Evolutionary conservation across 2,329 filamentous ascomycete species (phyloP), one percentile per base, ranked within the genome.

Genomic region (Cladosporium sp.): DNA sequence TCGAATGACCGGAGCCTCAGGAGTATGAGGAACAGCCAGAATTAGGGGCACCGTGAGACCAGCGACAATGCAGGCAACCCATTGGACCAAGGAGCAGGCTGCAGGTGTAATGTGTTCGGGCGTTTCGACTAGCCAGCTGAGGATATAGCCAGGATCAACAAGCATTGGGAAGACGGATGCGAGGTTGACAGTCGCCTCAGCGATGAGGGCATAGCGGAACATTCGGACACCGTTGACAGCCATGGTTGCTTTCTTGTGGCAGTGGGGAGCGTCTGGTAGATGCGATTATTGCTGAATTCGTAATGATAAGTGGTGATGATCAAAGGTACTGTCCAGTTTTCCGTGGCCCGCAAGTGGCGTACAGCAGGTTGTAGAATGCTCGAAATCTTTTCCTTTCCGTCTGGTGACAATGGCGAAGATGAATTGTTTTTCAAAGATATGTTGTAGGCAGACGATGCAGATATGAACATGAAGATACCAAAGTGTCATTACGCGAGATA

Each of bases 131-230:
- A 76, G 59, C 62, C 65, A 68, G 34, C 36, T 59, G 64, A 76
- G 70, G 62, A 67, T 63, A 24, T 59, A 34, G 21, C 68, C 60
- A 14, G 74, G 75, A 51, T 52, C 68, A 64, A 74, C 57, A 63
- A 75, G 44, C 60, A 73, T 67, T 32, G 64, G 65, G 21, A 68
- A 55, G 15, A 66, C 66, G 47, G 67, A 66, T 62, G 44, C 26
- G 64, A 74, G 51, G 68, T 74, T 75, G 47, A 70, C 28, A 21
- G 67, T 34, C 36, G 71, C 65, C 68, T 77, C 74, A 57, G 68
- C 41, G 41, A 69, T 65, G 58, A 77, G 67, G 30, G 72, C 72
- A 62, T 64, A 68, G 66, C 72, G 74, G 65, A 76, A 68, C 55
- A 71, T 59, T 60, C 69, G 66, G 32, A 55, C 58, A 59, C 65